Evolutionary conservation across 2,329 filamentous ascomycete species (phyloP), one percentile per base, ranked within the genome.

Genomic region (Pseudocercospora pini-densiflorae): DNA sequence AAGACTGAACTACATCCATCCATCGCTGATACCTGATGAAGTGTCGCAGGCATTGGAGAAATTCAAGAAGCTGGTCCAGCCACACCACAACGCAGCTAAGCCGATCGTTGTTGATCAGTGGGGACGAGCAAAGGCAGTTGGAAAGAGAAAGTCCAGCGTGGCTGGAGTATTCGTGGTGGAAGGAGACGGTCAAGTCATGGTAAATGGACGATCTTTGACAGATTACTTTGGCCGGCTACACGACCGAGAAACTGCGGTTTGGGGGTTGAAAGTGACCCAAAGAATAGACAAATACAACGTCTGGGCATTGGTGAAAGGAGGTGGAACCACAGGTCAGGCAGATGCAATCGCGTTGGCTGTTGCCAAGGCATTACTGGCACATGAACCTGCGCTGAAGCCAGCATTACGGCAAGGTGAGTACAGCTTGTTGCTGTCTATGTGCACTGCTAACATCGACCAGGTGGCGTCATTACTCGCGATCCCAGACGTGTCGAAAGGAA

Each of bases 231-330:
- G 90, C 36, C 89, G 95, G 40, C 81, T 97, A 59, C 94, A 99
- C 78, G 94, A 99, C 80, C 89, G 95, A 51, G 95, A 98, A 83
- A 97, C 93, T 77, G 94, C 92, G 2, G 83, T 97, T 3, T 99
- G 94, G 94, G 89, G 94, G 7, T 81, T 99, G 75, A 93, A 94
- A 75, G 86, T 89, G 59, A 96, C 93, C 24, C 85, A 91, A 51
- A 86, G 95, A 70, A 81, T 97, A 70, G 93, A 97, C 84, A 98
- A 97, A 80, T 99, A 99, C 84, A 99, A 99, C 76, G 88, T 97
- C 3, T 99, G 93, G 90, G 94, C 90, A 61, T 81, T 92, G 59
- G 92, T 93, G 2, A 85, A 87, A 66, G 95, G 95, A 63, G 95
- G 95, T 71, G 95, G 95, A 73, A 91, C 92, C 57, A 99, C 95